Evolutionary conservation across 2,329 filamentous ascomycete species (phyloP), one percentile per base, ranked within the genome.

Genomic region (Aspergillus luchuensis): DNA sequence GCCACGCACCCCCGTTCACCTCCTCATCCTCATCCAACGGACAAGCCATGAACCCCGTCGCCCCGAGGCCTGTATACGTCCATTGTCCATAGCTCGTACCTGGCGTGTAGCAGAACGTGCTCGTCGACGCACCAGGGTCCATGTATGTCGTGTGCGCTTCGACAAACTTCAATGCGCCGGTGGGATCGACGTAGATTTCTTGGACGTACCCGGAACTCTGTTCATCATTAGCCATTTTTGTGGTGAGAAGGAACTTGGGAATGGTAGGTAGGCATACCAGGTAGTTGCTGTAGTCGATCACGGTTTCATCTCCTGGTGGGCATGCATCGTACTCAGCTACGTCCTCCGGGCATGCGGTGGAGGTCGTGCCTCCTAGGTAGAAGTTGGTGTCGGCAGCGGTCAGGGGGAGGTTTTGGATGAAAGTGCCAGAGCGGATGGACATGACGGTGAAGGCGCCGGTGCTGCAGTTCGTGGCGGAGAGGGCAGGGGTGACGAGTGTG

Each of bases 111-210:
- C 47, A 49, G 47, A 49, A 49, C 25, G 47, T 49, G 23, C 13
- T 17, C 1, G 47, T 49, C 6, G 47, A 49, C 1, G 47, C 23
- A 5, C 47, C 47, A 5, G 21, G 11, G 13, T 25, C 4, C 7
- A 49, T 49, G 47, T 49, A 49, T 13, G 23, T 17, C 2, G 47
- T 30, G 25, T 49, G 47, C 15, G 47, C 47, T 30, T 49, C 47
- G 7, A 49, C 47, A 4, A 49, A 49, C 8, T 30, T 49, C 5
- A 49, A 6, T 6, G 47, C 47, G 6, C 47, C 47, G 47, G 47
- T 49, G 25, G 47, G 47, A 25, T 25, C 47, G 13, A 49, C n/a
- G 47, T 49, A 49, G 47, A 49, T 49, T 30, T 49, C 47, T 28
- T 49, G 47, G 47, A 33, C 8, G 47, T 30, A 30, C 21, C 15